Conservation (phyloP, 2,329 filamentous ascomycete species). For the Neocatenulostroma microsporum region DNA sequence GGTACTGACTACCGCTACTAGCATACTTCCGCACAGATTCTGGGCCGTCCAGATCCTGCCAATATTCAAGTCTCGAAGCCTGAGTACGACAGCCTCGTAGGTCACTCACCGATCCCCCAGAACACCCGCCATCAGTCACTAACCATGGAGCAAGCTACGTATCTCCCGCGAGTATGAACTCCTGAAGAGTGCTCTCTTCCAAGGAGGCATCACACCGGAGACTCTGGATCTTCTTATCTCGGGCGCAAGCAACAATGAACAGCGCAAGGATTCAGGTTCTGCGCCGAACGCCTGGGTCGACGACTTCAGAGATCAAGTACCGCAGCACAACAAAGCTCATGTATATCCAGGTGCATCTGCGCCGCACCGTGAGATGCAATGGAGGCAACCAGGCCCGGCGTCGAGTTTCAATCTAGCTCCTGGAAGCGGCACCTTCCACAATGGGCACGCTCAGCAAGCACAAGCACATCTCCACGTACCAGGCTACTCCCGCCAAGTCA, state of each 20-base stretch:
- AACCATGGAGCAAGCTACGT: conserved; percentile 35
- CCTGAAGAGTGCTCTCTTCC: conserved; percentile 43
- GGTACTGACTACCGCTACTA: conserved; percentile 9
- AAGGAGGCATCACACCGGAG: conserved; percentile 44
- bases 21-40: conserved; percentile 19
- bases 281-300: conserved; percentile 16
- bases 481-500: conserved; percentile 12
- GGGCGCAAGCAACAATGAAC: conserved; percentile 17
- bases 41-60: conserved; percentile 16
- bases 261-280: conserved; percentile 15
- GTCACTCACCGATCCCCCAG: conserved; percentile 13
- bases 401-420: conserved; percentile 10
- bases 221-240: conserved; percentile 43
- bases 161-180: conserved; percentile 46
- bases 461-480: conserved; percentile 5
- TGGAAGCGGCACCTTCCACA: conserved; percentile 10
- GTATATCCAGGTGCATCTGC: conserved; percentile 1
- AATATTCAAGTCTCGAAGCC: conserved; percentile 49
- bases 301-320: conserved; percentile 11
- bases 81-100: conserved; percentile 55
- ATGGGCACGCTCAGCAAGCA: conserved; percentile 2
- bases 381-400: conserved; percentile 8
- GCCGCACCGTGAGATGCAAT: conserved; percentile 6
- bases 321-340: conserved; percentile 4
- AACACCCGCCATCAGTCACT: not conserved